phyloP scores from a whole-genome alignment of 768 basidiomycete genomes.

The Dacryopinax spathularia region DNA sequence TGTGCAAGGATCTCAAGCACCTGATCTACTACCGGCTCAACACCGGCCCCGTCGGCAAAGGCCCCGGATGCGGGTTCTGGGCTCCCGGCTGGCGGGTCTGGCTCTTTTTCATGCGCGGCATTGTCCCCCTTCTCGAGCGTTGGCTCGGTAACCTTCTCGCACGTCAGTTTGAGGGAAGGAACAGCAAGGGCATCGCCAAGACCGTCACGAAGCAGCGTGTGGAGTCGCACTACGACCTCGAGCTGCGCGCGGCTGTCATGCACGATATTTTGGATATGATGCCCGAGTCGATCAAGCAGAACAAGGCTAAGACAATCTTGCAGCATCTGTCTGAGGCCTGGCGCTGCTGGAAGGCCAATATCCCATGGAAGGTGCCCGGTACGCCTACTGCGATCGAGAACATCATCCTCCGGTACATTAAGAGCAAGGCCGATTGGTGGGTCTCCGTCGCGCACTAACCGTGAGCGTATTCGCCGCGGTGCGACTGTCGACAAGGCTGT shows the following conservation, averaged over 20 bases:
- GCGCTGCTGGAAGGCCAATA: constrained; percentile 95
- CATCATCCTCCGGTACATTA: constrained; percentile 96
- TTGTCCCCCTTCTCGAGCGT: constrained; percentile 90
- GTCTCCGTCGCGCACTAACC: constrained; percentile 95
- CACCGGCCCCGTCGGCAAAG: constrained; percentile 97
- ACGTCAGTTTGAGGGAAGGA: constrained; percentile 95
- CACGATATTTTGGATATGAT: constrained; percentile 99
- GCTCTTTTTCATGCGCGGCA: constrained; percentile 99
- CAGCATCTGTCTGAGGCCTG: constrained; percentile 97
- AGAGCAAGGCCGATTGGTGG: constrained; percentile 99
- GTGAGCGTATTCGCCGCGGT: constrained; percentile 90
- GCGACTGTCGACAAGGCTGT: constrained; percentile 98
- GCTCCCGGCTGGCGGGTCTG: constrained; percentile 99
- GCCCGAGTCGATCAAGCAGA: constrained; percentile 98
- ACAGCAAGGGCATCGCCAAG: constrained; percentile 91
- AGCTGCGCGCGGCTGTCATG: constrained; percentile 96
- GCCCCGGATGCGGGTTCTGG: constrained; percentile 99
- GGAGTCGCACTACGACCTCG: constrained; percentile 95
- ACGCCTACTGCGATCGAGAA: constrained; percentile 99
- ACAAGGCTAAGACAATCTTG: constrained; percentile 96
- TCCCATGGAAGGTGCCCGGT: constrained; percentile 99
- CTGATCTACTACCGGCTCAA: constrained; percentile 98
- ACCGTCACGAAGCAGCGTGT: constrained; percentile 99
- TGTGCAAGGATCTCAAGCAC: constrained; percentile 99
- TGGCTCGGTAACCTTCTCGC: constrained; percentile 98